Conservation (phyloP, 1,139 yeast species). For the Debaryomycetaceae sp. region DNA sequence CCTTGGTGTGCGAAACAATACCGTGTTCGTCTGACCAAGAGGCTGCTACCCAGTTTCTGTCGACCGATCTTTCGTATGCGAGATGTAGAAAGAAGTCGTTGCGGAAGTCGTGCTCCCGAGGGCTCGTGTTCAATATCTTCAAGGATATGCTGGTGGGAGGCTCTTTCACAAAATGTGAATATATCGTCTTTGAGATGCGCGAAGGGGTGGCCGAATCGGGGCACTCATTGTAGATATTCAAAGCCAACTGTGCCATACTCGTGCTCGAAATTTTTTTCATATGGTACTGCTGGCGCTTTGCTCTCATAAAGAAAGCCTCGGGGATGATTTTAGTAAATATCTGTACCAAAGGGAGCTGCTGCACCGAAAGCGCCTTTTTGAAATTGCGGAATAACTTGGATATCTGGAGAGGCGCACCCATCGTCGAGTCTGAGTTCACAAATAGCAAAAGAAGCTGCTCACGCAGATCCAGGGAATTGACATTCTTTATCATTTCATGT, state of each 20-base stretch:
- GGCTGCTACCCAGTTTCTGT: slow-evolving; percentile 75
- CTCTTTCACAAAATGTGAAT: slow-evolving; percentile 34
- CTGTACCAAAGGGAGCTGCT: slow-evolving; percentile 32
- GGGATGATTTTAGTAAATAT: slow-evolving; percentile 52
- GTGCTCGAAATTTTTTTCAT: slow-evolving; percentile 39
- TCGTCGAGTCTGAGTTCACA: slow-evolving; percentile 32
- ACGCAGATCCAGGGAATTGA: slow-evolving; percentile 32
- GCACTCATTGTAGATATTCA: slow-evolving; percentile 55
- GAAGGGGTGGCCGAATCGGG: slow-evolving; percentile 15
- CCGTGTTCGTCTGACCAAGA: slow-evolving; percentile 90
- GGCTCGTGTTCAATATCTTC: slow-evolving; percentile 25
- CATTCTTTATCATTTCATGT: slow-evolving; percentile 30
- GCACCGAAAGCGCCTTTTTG: slow-evolving; percentile 25
- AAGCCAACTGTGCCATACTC: slow-evolving; percentile 39
- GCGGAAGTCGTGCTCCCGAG: slow-evolving; percentile 16
- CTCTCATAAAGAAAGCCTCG: slow-evolving; percentile 34
- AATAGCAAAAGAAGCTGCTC: slow-evolving; percentile 37
- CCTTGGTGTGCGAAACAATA: slow-evolving; percentile 45
- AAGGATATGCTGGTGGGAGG: slow-evolving; percentile 41
- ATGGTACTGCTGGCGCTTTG: slow-evolving; percentile 21
- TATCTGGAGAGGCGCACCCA: slow-evolving; percentile 37
- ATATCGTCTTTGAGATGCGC: slow-evolving; percentile 12
- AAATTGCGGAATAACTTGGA: slow-evolving; percentile 40
- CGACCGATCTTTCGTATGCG: slow-evolving; percentile 75
- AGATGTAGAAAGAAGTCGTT: slow-evolving; percentile 78